Evolutionary conservation across 148 eudicot genomes (phyloP).

Genomic region (Euryodendron excelsum): DNA sequence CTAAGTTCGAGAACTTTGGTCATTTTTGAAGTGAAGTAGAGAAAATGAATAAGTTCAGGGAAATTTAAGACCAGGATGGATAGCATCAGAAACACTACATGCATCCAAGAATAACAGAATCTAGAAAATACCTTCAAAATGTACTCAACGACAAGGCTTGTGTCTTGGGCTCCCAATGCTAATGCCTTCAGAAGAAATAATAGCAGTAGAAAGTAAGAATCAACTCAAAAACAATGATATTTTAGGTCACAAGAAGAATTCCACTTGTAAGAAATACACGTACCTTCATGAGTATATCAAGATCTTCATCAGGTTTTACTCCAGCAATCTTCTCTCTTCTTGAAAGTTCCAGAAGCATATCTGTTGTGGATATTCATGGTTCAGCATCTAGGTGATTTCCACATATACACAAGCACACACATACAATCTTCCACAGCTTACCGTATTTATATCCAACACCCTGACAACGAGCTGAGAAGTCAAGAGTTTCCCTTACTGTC

Average conservation of each 20-base stretch:
- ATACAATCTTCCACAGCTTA: conserved; percentile 34
- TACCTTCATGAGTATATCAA: conserved; percentile 95
- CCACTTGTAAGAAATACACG: not conserved
- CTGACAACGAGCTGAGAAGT: conserved; percentile 83
- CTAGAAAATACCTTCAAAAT: too few species aligned
- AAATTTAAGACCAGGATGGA: too few species aligned
- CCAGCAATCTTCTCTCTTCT: conserved; percentile 81
- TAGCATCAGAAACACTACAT: too few species aligned
- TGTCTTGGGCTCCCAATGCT: too few species aligned
- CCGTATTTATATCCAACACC: conserved; percentile 95
- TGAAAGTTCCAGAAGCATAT: conserved; percentile 94
- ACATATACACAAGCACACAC: not conserved
- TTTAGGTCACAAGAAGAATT: not conserved
- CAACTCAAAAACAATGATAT: not conserved
- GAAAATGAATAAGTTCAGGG: too few species aligned
- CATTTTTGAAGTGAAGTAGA: too few species aligned
- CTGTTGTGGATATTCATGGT: conserved; percentile 33
- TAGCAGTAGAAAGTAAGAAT: not conserved
- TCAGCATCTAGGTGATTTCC: conserved; percentile 22
- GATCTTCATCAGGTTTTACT: conserved; percentile 83
- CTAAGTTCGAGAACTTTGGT: too few species aligned
- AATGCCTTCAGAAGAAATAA: too few species aligned
- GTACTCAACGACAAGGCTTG: too few species aligned
- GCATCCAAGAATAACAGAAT: too few species aligned
- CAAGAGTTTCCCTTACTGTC: conserved; percentile 93